Evolutionary conservation across 73 alveolate genomes (phyloP).

Genomic region (Paramecium biaurelia): DNA sequence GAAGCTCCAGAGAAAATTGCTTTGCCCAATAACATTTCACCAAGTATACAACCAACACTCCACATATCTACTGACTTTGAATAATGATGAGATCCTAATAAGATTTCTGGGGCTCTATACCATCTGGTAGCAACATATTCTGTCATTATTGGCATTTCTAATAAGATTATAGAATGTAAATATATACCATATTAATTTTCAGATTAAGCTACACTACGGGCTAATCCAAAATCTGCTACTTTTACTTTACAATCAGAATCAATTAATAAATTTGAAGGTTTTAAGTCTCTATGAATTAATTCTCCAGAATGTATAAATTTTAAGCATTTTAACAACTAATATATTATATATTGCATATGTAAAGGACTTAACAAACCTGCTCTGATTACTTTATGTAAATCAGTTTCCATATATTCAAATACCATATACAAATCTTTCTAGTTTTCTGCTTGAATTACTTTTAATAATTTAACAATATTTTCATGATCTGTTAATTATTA

Average conservation of each 20-base stretch:
- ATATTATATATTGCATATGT: conserved; percentile 64
- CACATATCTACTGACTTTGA: conserved; percentile 70
- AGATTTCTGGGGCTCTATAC: conserved; percentile 73
- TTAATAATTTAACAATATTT: conserved; percentile 67
- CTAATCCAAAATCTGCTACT: conserved; percentile 74
- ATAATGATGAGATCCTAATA: conserved; percentile 67
- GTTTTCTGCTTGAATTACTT: conserved; percentile 61
- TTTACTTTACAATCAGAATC: conserved; percentile 63
- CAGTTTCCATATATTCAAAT: conserved; percentile 63
- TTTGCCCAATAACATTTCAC: conserved; percentile 70
- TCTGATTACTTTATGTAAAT: conserved; percentile 62
- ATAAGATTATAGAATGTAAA: not conserved
- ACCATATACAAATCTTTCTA: conserved; percentile 66
- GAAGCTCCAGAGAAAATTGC: conserved; percentile 73
- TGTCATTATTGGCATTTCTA: conserved; percentile 64
- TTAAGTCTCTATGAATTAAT: conserved; percentile 62
- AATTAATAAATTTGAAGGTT: conserved; percentile 63
- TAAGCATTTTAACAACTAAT: conserved; percentile 62
- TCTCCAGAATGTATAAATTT: conserved; percentile 66
- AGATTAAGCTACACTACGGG: conserved; percentile 52
- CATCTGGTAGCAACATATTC: conserved; percentile 70
- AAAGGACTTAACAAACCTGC: conserved; percentile 58
- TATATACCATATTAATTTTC: conserved; percentile 58
- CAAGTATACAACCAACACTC: conserved; percentile 72
- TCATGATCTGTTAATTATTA: conserved; percentile 77